Evolutionary conservation across 371 early-diverging fungal genomes (phyloP), one percentile per base, ranked within the genome.

Genomic region (Vairimorpha necatrix): DNA sequence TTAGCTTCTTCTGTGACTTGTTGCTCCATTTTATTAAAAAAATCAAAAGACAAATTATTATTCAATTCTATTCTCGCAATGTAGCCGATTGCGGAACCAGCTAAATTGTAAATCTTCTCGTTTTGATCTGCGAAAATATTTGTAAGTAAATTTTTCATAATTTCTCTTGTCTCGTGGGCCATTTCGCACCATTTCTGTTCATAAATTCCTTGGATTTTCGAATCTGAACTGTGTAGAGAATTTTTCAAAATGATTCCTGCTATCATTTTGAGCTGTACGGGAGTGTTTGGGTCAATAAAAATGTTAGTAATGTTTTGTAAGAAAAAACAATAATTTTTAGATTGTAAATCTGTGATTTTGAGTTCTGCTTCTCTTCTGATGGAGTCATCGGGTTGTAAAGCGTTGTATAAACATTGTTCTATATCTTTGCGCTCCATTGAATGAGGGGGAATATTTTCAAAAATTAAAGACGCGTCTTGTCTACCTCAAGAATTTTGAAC

Each of bases 51-150:
- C 13, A 69, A 66, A 1, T 22, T 50, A 20, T 63, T 30, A 0
- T 26, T 13, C 22, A 74, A 16, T 67, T 81, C 81, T 14, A 81
- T 81, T 48, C 81, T 67, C 11, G 76, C 73, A 22, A 81, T 78
- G 24, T 39, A 38, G 18, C 78, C 77, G 14, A 77, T 30, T 33
- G 72, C 28, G 1, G n/a, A 54, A 16, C 58, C 34, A 4, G 60
- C 46, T 58, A 53, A 30, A 39, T n/a, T 24, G 16, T 22, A 42
- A 38, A 68, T 54, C 38, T 34, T 71, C 22, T 71, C 50, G 4
- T 75, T 34, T 34, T 33, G n/a, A n/a, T 39, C 36, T 3, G 39
- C 16, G 18, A 77, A 58, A 0, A 30, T 34, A 18, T 47, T 22
- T 9, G 46, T 46, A n/a, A 67, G 1, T 24, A 24, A 16, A 53